Base-by-base conservation (phyloP, 2,329 filamentous ascomycete species). In the Monilinia laxa region DNA sequence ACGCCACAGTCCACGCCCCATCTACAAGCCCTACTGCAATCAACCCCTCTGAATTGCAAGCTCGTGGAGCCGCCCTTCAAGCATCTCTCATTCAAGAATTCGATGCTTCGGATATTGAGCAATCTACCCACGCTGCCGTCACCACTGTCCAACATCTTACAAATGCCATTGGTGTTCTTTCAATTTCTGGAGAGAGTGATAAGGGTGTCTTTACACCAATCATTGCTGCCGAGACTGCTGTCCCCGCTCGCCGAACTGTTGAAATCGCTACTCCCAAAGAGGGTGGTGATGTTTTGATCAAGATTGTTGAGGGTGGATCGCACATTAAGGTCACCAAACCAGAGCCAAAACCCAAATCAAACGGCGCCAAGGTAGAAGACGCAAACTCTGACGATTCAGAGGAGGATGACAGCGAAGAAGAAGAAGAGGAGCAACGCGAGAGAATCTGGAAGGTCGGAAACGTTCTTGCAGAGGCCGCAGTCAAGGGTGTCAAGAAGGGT, bases 301-400 rank as follows among this genome's bases (percentile, higher is more conserved):
- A 91, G 80, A 85, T 99, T 65, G 91, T 89, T 71, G 95, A 99
- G 82, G 95, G 92, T 73, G 85, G 86, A 73, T 89, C 92, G 53
- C 90, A 96, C 79, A 97, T 98, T 83, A 96, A 96, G 81, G 88
- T 97, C 74, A 94, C 91, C 70, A 92, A 95, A 82, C 88, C 91
- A 47, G 91, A 94, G 81, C 86, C 89, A 69, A 92, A 92, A 83
- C 72, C 86, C 68, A 91, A 92, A 79, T 78, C 82, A 31, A 82
- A 83, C 69, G 82, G 81, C 73, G 83, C 85, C 72, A 84, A 87
- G 70, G 85, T 86, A 69, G 81, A 82, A 25, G 82, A 84, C 57
- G 84, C 81, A 64, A 84, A 83, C 52, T 83, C 85, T 49, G 85
- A 87, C 57, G 83, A 85, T 25, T 67, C 65, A 2, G 85, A 87